These are phyloP conservation scores for Parathielavia appendiculata DNA, from an alignment of 495 filamentous ascomycete species.

Conservation along the genomic window DNA sequence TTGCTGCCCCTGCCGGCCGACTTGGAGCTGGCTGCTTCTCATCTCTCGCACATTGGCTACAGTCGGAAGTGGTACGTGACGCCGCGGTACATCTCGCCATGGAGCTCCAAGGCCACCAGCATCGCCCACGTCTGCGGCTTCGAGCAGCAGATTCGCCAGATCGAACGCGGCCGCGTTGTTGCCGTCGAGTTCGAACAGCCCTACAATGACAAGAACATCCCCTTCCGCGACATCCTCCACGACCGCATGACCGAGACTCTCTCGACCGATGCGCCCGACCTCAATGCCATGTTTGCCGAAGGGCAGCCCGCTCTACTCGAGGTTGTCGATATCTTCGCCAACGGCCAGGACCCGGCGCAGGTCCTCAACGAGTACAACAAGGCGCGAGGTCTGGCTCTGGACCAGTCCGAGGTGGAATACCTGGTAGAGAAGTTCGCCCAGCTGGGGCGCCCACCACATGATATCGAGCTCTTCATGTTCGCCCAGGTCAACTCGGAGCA, in stretches of 20 bases:
- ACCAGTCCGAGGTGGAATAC: constrained; percentile 89
- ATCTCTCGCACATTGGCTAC: constrained; percentile 31
- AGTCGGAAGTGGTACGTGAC: constrained; percentile 56
- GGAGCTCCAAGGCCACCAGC: constrained; percentile 92
- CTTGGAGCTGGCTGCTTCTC: constrained; percentile 8
- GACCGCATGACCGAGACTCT: constrained; percentile 93
- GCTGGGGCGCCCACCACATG: constrained; percentile 69
- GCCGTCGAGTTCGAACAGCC: constrained; percentile 55
- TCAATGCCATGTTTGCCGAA: constrained; percentile 73
- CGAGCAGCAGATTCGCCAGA: constrained; percentile 63
- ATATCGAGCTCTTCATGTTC: constrained; percentile 98
- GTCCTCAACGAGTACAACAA: constrained; percentile 78
- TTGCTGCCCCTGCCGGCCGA: constrained; percentile 36
- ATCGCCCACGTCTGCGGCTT: constrained; percentile 91
- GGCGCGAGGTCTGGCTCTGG: constrained; percentile 75
- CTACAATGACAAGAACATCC: constrained; percentile 45
- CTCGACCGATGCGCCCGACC: constrained; percentile 56
- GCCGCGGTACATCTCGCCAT: constrained; percentile 89
- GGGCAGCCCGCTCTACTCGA: constrained; percentile 63
- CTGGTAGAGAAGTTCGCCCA: constrained; percentile 76
- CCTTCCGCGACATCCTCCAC: constrained; percentile 67
- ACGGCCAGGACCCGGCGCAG: constrained; percentile 56
- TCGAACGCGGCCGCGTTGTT: constrained; percentile 79
- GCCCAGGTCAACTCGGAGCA: constrained; percentile 91
- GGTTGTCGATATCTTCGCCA: constrained; percentile 63